phyloP scores from a whole-genome alignment of 768 basidiomycete species.

The Harrya chromipes region DNA sequence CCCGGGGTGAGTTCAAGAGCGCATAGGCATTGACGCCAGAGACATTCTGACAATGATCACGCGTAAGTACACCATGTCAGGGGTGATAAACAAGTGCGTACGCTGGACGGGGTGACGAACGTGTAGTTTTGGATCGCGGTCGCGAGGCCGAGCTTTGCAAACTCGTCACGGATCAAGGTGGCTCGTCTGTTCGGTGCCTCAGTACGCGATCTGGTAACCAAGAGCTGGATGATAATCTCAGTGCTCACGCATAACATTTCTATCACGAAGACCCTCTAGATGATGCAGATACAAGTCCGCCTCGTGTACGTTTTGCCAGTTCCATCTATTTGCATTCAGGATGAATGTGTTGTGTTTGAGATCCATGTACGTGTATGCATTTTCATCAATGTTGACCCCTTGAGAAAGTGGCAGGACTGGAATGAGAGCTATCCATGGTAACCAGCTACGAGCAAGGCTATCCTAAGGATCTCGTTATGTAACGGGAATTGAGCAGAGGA shows the following conservation, averaged over 20 bases:
- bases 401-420: constrained; percentile 65
- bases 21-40: constrained; percentile 83
- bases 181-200: constrained; percentile 52
- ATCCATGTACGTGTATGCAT: constrained; percentile 71
- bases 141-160: constrained; percentile 70
- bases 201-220: neutral
- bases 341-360: neutral
- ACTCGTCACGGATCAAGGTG: constrained; percentile 55
- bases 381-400: constrained; percentile 87
- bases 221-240: constrained; percentile 39
- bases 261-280: constrained; percentile 58
- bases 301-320: constrained; percentile 84
- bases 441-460: constrained; percentile 57
- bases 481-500: neutral
- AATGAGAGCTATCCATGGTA: constrained; percentile 81
- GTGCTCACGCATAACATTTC: constrained; percentile 68
- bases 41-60: constrained; percentile 39
- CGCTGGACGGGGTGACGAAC: constrained; percentile 50
- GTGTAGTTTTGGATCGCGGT: constrained; percentile 67
- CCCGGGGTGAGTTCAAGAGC: constrained; percentile 75
- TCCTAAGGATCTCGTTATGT: constrained; percentile 39
- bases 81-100: constrained; percentile 23
- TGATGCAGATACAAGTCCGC: constrained; percentile 80
- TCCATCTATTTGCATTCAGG: constrained; percentile 51
- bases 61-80: neutral